A percentile compares a stretch with the other conserved stretches of the same genome.
phyloP scores from a whole-genome alignment of 2,329 filamentous ascomycete species.

The Aureobasidium sp. region DNA sequence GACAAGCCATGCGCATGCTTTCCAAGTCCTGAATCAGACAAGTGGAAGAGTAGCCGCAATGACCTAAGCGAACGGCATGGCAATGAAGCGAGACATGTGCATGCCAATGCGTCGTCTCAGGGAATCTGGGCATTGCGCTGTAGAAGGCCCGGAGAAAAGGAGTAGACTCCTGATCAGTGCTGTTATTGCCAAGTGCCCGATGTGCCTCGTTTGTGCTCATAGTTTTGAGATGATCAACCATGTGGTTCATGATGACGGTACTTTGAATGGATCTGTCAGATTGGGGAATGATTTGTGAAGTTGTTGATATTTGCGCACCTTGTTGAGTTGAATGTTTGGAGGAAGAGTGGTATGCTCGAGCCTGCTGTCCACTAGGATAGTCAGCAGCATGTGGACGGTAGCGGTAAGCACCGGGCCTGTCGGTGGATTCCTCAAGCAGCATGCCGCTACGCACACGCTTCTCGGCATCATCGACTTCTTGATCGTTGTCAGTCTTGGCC shows the following conservation, averaged over 20 bases:
- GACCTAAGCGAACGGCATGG: slow-evolving; percentile 29
- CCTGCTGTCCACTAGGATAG: slow-evolving; percentile 2
- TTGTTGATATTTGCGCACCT: slow-evolving; percentile 9
- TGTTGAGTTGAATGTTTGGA: neutral
- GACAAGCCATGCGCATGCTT: slow-evolving; percentile 26
- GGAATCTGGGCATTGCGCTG: slow-evolving; percentile 22
- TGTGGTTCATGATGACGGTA: slow-evolving; percentile 2
- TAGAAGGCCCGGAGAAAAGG: slow-evolving; percentile 35
- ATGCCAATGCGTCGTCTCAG: slow-evolving; percentile 23
- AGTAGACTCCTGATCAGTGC: slow-evolving; percentile 31
- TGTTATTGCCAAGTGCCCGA: slow-evolving; percentile 26
- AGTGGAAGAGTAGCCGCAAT: slow-evolving; percentile 29
- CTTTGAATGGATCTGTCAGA: neutral
- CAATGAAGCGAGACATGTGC: slow-evolving; percentile 29
- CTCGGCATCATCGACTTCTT: slow-evolving; percentile 9
- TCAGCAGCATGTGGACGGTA: neutral
- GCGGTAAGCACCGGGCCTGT: neutral
- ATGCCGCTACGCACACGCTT: neutral
- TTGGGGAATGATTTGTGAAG: neutral
- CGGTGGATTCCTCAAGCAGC: slow-evolving; percentile 3
- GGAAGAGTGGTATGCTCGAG: slow-evolving; percentile 6
- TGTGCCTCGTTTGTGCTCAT: slow-evolving; percentile 25
- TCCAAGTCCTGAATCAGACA: slow-evolving; percentile 27
- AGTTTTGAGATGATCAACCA: slow-evolving; percentile 20
- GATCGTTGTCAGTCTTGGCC: slow-evolving; percentile 19